Evolutionary conservation across 2,329 filamentous ascomycete species (phyloP), one percentile per base, ranked within the genome.

Genomic region (Phialemonium atrogriseum): DNA sequence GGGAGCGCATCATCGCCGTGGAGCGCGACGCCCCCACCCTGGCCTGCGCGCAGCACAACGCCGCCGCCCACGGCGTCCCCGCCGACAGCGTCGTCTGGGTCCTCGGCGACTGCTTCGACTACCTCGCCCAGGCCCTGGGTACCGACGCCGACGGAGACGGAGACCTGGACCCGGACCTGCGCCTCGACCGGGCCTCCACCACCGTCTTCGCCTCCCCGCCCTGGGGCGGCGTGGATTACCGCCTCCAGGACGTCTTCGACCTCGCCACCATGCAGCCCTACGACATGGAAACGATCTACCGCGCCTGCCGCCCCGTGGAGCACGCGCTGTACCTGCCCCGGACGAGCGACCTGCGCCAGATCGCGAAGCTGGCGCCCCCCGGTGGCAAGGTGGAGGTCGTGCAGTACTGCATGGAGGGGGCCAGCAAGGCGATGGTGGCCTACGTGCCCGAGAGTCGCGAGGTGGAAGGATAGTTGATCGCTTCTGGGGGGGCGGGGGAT

Each of bases 1-100:
- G 86, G 83, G 73, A 78, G 31, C 79, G 76, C 41, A 75, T 98
- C 41, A 86, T 96, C 51, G 86, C 84, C 24, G 81, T 98, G 44
- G 91, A 98, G 59, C 83, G 80, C 45, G 80, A 96, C 48, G 66
- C 78, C 4, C 72, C 77, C 8, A 85, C 84, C 1, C 70, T 98
- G 6, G 79, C 80, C 27, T 98, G 93, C 57, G 91, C 87, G 16
- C 88, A 94, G 60, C 79, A 93, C 54, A 98, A 98, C 53, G 87
- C 91, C 7, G 67, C 76, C 33, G 64, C 96, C 27, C 94, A 95
- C 52, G 88, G 81, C 4, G 83, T 94, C 1, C 62, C 65, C 3
- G 72, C 80, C 29, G 77, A 51, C 9, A 36, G 75, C 49, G 89
- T 98, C 47, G 83, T 77, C 33, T 98, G 87, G 81, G 71, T 95